These are phyloP conservation scores for Coniochaeta prunicola DNA, from an alignment of 2,329 filamentous ascomycete species.

Conservation along the genomic window DNA sequence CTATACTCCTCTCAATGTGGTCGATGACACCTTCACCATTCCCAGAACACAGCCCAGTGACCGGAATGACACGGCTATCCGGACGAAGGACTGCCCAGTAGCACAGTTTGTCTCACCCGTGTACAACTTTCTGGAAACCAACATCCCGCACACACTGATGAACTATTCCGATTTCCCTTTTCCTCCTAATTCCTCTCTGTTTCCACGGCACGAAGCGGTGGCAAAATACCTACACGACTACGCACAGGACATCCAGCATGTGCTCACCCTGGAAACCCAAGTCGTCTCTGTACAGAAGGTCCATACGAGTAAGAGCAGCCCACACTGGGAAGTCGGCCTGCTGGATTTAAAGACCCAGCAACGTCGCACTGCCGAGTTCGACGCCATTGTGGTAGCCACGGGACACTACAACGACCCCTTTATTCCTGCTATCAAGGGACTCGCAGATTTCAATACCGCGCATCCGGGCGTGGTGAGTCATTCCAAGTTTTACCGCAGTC, in stretches of 20 bases:
- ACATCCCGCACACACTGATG: conserved; percentile 81
- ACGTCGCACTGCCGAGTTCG: conserved; percentile 36
- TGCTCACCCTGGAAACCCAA: conserved; percentile 64
- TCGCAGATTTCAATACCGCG: conserved; percentile 48
- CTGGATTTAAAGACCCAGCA: conserved; percentile 32
- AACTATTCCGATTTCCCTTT: conserved; percentile 66
- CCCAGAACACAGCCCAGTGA: conserved; percentile 33
- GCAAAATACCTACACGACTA: conserved; percentile 68
- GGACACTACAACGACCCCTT: conserved; percentile 68
- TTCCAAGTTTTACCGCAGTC: conserved; percentile 71
- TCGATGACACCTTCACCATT: too few relatives aligned
- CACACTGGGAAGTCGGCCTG: conserved; percentile 48
- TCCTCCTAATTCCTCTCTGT: conserved; percentile 56
- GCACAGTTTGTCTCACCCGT: conserved; percentile 74
- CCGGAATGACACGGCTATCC: conserved; percentile 21
- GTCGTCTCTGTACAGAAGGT: conserved; percentile 38
- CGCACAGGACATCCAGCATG: conserved; percentile 55
- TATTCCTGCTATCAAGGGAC: conserved; percentile 55
- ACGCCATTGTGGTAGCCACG: conserved; percentile 68
- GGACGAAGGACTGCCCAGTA: conserved; percentile 21
- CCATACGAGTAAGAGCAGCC: conserved; percentile 40
- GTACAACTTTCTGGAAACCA: conserved; percentile 80
- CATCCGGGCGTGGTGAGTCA: conserved; percentile 60
- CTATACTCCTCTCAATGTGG: conserved; percentile 44
- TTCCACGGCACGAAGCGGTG: conserved; percentile 66